These are phyloP conservation scores for Hymenochaete sp. DNA, from an alignment of 1,284 basidiomycete species.

Conservation along the genomic window DNA sequence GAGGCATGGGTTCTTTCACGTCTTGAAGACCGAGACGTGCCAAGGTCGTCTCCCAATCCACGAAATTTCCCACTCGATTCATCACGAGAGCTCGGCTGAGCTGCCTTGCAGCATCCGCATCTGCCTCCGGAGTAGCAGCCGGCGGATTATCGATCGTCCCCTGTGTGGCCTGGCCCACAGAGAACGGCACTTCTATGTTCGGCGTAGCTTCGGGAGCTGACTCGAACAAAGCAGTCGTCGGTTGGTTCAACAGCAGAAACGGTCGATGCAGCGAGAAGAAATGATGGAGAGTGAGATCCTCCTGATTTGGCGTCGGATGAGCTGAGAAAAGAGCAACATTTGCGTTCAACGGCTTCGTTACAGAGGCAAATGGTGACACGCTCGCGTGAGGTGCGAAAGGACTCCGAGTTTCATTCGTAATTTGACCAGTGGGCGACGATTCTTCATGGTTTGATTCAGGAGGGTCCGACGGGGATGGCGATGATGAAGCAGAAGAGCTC, in stretches of 20 bases:
- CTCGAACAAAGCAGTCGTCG: conserved; percentile 47
- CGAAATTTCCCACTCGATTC: conserved; percentile 47
- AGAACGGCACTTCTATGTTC: conserved; percentile 11
- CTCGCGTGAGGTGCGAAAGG: conserved; percentile 3
- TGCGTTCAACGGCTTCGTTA: conserved; percentile 4
- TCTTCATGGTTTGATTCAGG: conserved; percentile 21
- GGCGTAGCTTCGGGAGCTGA: conserved; percentile 26
- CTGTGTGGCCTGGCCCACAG: conserved; percentile 17
- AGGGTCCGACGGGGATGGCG: conserved; percentile 19
- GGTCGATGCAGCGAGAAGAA: conserved; percentile 74
- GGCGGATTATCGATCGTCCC: conserved; percentile 39
- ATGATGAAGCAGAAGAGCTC: conserved; percentile 19
- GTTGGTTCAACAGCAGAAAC: conserved; percentile 53
- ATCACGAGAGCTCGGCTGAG: conserved; percentile 60
- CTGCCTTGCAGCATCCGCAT: conserved; percentile 68
- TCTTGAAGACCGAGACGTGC: conserved; percentile 50
- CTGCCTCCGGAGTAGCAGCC: conserved; percentile 54
- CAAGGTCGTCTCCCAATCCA: conserved; percentile 57
- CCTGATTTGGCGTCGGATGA: conserved; percentile 50
- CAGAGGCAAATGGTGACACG: conserved; percentile 15
- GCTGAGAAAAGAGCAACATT: conserved; percentile 19
- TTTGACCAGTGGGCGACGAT: conserved; percentile 4
- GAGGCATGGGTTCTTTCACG: conserved; percentile 36
- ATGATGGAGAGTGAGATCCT: conserved; percentile 66
- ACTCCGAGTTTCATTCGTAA: conserved; percentile 3